A percentile compares a stretch with the other conserved stretches of the same genome.
Evolutionary conservation across 1,284 basidiomycete genomes (phyloP).

Genomic region (Cutaneotrichosporon sp.): DNA sequence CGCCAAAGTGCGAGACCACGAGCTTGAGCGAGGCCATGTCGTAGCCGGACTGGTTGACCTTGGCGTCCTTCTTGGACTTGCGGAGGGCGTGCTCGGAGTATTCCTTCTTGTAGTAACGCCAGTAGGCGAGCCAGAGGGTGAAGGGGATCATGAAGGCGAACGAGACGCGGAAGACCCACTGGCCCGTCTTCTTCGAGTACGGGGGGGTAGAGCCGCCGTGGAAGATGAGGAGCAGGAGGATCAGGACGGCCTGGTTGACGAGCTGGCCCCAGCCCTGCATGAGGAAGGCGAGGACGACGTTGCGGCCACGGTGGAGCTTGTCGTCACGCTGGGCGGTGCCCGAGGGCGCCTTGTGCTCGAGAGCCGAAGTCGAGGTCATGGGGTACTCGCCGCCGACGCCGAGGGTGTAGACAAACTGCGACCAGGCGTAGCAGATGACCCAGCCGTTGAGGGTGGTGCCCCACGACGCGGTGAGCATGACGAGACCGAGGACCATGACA

Average conservation of each 20-base stretch:
- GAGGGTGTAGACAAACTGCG: constrained; percentile 58
- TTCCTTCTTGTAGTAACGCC: constrained; percentile 58
- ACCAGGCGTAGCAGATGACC: constrained; percentile 59
- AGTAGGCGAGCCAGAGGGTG: constrained; percentile 60
- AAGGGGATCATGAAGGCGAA: constrained; percentile 59
- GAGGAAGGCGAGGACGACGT: constrained; percentile 59
- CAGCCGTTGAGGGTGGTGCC: constrained; percentile 58
- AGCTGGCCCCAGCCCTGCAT: constrained; percentile 61
- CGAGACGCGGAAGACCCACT: constrained; percentile 60
- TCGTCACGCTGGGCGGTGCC: constrained; percentile 56
- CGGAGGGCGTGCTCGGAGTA: constrained; percentile 52
- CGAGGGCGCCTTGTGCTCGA: constrained; percentile 54
- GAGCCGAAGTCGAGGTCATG: constrained; percentile 59
- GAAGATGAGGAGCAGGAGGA: constrained; percentile 60
- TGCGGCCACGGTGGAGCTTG: constrained; percentile 60
- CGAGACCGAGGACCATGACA: constrained; percentile 56
- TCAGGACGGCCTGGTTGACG: constrained; percentile 59
- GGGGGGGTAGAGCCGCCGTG: constrained; percentile 49
- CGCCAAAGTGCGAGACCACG: constrained; percentile 57
- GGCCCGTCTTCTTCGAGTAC: constrained; percentile 55
- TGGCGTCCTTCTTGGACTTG: constrained; percentile 56
- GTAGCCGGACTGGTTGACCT: constrained; percentile 58
- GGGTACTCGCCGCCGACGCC: constrained; percentile 60
- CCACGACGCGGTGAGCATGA: constrained; percentile 61
- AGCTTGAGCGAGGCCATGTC: constrained; percentile 58